Evolutionary conservation across 306 rosid genomes (phyloP), one percentile per base, ranked within the genome.

Genomic region (Sicyos edulis): DNA sequence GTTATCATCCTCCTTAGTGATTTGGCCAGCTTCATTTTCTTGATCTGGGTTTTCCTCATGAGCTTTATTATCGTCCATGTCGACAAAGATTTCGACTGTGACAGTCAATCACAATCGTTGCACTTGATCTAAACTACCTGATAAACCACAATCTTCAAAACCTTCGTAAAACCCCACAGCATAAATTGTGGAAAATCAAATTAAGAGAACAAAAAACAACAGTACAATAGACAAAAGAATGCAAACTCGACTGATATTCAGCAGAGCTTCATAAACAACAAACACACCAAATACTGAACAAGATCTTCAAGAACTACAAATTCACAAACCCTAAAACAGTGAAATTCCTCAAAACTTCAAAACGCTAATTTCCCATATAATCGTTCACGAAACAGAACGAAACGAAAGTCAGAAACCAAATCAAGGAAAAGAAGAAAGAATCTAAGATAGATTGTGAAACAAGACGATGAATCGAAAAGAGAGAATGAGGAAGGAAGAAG

Each of bases 11-110:
- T 76, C 85, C 75, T 84, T 78, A 10, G 75, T 63, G 59, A 60
- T 19, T 2, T 40, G 70, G 37, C 75, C 80, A 22, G 76, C 73
- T 24, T 80, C 85, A 19, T 81, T 63, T 73, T 75, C 80, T 21
- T 78, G 79, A 55, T 78, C 85, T 15, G 80, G 71, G 72, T 69
- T 80, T 58, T 80, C 88, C 66, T 82, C 74, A 0, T 83, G 78
- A 2, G 85, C 76, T 57, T 78, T 78, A 76, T 65, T 80, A 74
- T 86, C 37, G 29, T 26, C 29, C 29, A 26, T 26, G 1, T 26
- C 29, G 3, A 26, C 29, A 26, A 26, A 26, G 1, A 26, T 26
- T 26, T 26, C 29, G 1, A 26, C 29, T 26, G 29, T 26, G 29
- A 26, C 29, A 26, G 29, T 26, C 29, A 26, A 26, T 26, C 29